Evolutionary conservation across 2,329 filamentous ascomycete genomes (phyloP), one percentile per base, ranked within the genome.

Genomic region (Bipolaris oryzae): DNA sequence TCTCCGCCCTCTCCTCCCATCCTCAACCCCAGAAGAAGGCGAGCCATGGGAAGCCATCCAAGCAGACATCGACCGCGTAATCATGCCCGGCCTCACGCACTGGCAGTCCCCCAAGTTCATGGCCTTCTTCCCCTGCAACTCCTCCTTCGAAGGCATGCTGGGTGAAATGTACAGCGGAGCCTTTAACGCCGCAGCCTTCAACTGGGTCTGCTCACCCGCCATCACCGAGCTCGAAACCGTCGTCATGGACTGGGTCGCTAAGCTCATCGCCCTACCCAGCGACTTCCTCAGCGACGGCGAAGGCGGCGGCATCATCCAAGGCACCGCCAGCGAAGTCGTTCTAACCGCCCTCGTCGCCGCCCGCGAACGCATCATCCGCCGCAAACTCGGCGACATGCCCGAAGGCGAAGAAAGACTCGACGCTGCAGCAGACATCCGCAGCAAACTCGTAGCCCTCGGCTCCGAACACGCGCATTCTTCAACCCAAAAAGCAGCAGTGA

Each of bases 101-200:
- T 98, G 94, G 92, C 89, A 96, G 74, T 91, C 88, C 2, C 94
- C 74, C 31, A 92, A 94, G 72, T 98, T 96, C 82, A 91, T 97
- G 86, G 94, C 94, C 42, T 98, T 96, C 82, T 98, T 95, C 78
- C 90, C 94, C 1, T 91, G 91, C 47, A 87, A 86, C 21, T 87
- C 88, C 50, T 91, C 89, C 34, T 97, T 89, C 73, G 92, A 94
- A 0, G 86, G 88, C 25, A 94, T 96, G 75, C 84, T 98, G 10
- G 94, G 92, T 18, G 94, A 98, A 78, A 87, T 98, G 80, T 98
- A 96, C 81, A 91, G 87, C 41, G 88, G 91, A 5, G 89, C 92
- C 6, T 93, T 97, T 78, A 95, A 88, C 11, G 91, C 91, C 15
- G 92, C 94, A 1, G 92, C 92, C 37, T 98, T 98, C 82, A 98